Evolutionary conservation across 768 basidiomycete species (phyloP), one percentile per base, ranked within the genome.

Genomic region (Russula sp.): DNA sequence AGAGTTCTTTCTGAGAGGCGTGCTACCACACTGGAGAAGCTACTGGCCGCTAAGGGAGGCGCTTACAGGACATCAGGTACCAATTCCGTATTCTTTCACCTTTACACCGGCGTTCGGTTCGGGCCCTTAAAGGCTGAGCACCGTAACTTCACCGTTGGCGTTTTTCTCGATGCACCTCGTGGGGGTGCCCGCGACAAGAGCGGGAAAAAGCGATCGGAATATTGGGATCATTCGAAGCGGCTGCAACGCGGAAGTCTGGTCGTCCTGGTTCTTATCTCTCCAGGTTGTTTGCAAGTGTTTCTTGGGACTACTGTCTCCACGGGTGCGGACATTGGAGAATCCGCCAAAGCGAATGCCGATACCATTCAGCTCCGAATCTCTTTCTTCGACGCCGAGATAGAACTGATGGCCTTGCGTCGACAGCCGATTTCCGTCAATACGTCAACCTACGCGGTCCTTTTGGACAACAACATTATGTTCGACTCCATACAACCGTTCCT

Each of bases 181-280:
- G 84, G 83, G 1, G 76, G 74, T 42, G 83, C 86, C 5, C 79
- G 85, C 24, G 72, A 79, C 48, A 26, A 70, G 1, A 72, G 76
- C 49, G 36, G 75, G 3, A 70, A 70, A 26, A 74, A 71, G 18
- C 81, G 88, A 9, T 75, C 69, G 0, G 73, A 75, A 5, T 90
- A 80, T 71, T 90, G 88, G 89, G 80, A 88, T 68, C 78, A 79
- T 6, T 79, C 83, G 7, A 86, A 85, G 62, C 78, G 85, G 0
- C 79, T 90, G 13, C 77, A 81, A 57, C 78, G 80, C 65, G 87
- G 89, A 0, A 82, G 82, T n/a, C 81, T 91, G 20, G 78, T 91
- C n/a, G 88, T 82, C 7, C 78, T 89, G 7, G 72, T 88, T 68
- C 67, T 61, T 5, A 70, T 77, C 7, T 71, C 77, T n/a, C 63